Base-by-base conservation (phyloP, 208 protist genomes). In the Leishmania braziliensis region DNA sequence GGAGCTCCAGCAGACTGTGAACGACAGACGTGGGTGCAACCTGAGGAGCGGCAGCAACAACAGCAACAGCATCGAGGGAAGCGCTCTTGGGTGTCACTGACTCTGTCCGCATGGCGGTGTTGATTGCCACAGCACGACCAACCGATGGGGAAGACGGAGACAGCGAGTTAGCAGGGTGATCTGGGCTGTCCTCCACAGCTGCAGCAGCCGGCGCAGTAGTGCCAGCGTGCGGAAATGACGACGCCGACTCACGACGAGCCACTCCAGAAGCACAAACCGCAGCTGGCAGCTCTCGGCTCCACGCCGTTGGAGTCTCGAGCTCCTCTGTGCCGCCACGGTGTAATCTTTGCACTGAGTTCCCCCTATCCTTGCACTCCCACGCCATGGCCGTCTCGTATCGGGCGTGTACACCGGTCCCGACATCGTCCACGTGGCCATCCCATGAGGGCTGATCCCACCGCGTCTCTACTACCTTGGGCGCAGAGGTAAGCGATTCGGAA, bases 1-100 rank as follows among this genome's bases (percentile, higher is more conserved):
- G 56, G 36, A 77, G 53, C n/a, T 77, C 74, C 74, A 77, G 74
- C 29, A 77, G 56, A 43, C 56, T 77, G 33, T 66, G 56, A 58
- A 51, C 74, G 3, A 56, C 74, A 66, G 74, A 77, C 53, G 56
- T 18, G 29, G 51, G 36, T 65, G 20, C 53, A 48, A 29, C 20
- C 8, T 58, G 51, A 29, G 48, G 51, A 20, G n/a, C 72, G 51
- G 72, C 66, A 39, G 29, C 14, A 20, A 26, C 65, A 39, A 8
- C 65, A 71, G n/a, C 73, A n/a, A 56, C 29, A 16, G 20, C 48
- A 46, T 48, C 56, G 20, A 29, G 36, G 56, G 50, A 1, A 14
- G 54, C 18, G 29, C 71, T 54, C n/a, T 60, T 33, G 50, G 5
- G 50, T 16, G 26, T 33, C 50, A 50, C 10, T 9, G 72, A 62